These are phyloP conservation scores for Trichosporon sp. DNA, from an alignment of 1,284 basidiomycete species.

Conservation along the genomic window DNA sequence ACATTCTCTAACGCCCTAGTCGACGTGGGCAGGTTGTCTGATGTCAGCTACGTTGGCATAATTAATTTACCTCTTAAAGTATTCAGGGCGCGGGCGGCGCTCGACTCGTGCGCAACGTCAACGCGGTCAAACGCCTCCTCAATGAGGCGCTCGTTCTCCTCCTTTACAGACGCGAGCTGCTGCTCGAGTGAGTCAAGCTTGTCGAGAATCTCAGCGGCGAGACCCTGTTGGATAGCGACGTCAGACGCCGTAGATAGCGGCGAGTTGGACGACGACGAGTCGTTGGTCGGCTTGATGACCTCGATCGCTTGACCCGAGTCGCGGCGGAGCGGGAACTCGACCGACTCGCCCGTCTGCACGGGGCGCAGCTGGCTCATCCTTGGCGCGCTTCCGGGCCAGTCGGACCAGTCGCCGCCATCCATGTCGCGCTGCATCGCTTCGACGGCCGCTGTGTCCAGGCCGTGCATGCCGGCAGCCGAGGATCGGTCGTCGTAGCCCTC, in stretches of 20 bases:
- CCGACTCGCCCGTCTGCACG: conserved; percentile 23
- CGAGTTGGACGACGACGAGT: not conserved
- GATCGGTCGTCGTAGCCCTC: not conserved
- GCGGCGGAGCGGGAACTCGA: conserved; percentile 31
- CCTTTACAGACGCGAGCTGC: conserved; percentile 19
- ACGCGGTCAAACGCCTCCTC: conserved; percentile 21
- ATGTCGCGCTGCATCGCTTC: conserved; percentile 3
- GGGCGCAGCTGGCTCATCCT: not conserved
- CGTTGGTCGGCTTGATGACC: conserved; percentile 7
- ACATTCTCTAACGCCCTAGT: conserved; percentile 20
- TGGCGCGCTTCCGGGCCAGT: conserved; percentile 21
- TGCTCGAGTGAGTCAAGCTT: conserved; percentile 25
- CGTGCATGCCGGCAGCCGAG: not conserved
- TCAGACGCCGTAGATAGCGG: not conserved
- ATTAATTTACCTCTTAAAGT: conserved; percentile 25
- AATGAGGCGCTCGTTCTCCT: conserved; percentile 4
- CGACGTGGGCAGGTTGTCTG: conserved; percentile 22
- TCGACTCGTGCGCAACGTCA: conserved; percentile 17
- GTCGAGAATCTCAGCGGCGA: conserved; percentile 22
- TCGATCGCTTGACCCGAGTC: conserved; percentile 1
- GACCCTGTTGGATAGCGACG: conserved; percentile 4
- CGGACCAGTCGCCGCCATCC: not conserved
- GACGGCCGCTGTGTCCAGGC: conserved; percentile 2
- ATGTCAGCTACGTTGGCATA: not conserved
- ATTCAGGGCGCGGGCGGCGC: conserved; percentile 15